Evolutionary conservation across 1,139 yeast species (phyloP).

Genomic region (Sugiyamaella xylanicola): DNA sequence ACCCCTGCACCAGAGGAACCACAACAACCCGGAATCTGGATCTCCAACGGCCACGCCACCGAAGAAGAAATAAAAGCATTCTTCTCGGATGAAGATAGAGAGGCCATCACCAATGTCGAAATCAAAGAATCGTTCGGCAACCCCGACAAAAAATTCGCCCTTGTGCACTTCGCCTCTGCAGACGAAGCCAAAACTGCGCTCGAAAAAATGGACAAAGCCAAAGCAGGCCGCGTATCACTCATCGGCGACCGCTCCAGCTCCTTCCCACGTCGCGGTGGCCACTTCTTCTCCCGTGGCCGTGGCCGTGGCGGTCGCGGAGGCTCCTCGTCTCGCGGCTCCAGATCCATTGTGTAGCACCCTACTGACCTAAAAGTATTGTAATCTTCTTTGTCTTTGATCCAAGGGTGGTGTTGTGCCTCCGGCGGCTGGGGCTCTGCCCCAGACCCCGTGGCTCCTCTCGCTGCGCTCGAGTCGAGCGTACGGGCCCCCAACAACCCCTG

Average conservation of each 20-base stretch:
- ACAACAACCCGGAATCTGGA: conserved; percentile 45
- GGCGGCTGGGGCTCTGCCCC: background rate
- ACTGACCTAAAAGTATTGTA: conserved; percentile 3
- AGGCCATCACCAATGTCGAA: conserved; percentile 38
- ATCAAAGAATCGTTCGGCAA: conserved; percentile 36
- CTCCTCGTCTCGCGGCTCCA: background rate
- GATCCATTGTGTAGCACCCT: background rate
- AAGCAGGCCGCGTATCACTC: conserved; percentile 37
- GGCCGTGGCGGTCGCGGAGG: conserved; percentile 23
- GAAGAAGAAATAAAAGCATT: conserved; percentile 40
- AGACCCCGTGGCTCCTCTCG: background rate
- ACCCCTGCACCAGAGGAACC: conserved; percentile 16
- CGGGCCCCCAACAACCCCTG: no score
- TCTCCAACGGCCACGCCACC: conserved; percentile 42
- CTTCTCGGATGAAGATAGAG: conserved; percentile 42
- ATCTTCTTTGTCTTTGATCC: no score
- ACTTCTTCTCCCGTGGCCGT: conserved; percentile 25
- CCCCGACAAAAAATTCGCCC: conserved; percentile 41
- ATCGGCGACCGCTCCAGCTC: conserved; percentile 28
- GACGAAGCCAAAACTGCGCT: conserved; percentile 44
- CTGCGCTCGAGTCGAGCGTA: background rate
- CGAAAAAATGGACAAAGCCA: conserved; percentile 40
- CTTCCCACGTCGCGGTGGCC: conserved; percentile 24
- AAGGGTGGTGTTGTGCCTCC: no score
- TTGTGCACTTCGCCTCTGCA: conserved; percentile 42